phyloP scores from a whole-genome alignment of 768 basidiomycete genomes.

The Termitomyces sp. region DNA sequence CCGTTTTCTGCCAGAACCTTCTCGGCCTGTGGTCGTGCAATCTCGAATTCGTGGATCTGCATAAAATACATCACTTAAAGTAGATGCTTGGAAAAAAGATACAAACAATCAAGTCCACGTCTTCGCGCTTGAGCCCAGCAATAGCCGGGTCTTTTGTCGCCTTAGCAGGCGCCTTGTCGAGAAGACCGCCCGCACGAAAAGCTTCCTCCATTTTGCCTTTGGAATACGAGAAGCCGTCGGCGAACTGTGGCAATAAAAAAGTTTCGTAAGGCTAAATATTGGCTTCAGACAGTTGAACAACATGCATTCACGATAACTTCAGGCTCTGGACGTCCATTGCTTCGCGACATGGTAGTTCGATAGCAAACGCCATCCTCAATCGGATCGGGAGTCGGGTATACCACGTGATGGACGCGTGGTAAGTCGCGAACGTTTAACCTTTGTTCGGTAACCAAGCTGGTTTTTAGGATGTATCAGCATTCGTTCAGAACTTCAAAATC shows the following conservation, averaged over 20 bases:
- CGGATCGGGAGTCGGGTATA: conserved; percentile 6
- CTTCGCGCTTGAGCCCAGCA: conserved; percentile 48
- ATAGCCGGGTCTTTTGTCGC: conserved; percentile 35
- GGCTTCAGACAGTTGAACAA: neutral
- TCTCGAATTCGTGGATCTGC: conserved; percentile 64
- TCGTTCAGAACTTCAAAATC: no score
- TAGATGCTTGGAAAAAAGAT: neutral
- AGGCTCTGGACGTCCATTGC: conserved; percentile 21
- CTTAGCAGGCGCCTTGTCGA: conserved; percentile 55
- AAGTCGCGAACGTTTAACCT: no score
- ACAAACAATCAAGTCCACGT: conserved; percentile 62
- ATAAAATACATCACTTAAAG: neutral
- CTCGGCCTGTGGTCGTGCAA: conserved; percentile 55
- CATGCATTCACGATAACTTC: conserved; percentile 60
- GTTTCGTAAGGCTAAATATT: neutral
- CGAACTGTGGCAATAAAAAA: conserved; percentile 37
- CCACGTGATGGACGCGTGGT: conserved; percentile 1
- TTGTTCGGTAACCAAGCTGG: no score
- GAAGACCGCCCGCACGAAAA: conserved; percentile 48
- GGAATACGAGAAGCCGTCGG: conserved; percentile 63
- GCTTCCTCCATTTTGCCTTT: conserved; percentile 67
- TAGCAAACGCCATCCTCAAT: neutral
- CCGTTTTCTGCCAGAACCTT: conserved; percentile 49
- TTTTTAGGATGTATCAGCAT: no score
- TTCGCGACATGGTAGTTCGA: conserved; percentile 14